Percentiles rank a stretch among this genome's conserved stretches.
Evolutionary conservation across 2,329 filamentous ascomycete genomes (phyloP).

Genomic region (Teratosphaeria gauchensis): DNA sequence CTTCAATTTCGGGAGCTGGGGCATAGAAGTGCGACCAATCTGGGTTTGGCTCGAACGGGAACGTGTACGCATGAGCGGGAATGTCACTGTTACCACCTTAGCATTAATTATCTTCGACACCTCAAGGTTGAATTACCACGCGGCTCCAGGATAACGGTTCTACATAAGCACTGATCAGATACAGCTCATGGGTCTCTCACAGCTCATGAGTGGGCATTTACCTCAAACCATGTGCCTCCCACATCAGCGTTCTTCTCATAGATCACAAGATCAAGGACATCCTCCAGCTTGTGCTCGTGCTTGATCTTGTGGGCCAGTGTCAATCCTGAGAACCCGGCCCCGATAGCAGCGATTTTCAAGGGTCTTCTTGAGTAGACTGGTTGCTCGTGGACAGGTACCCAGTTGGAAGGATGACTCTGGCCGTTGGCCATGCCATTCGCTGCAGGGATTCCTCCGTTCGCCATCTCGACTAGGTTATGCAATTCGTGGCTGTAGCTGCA

Average conservation of each 20-base stretch:
- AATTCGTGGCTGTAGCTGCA: background rate
- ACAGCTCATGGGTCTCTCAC: background rate
- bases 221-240: slow-evolving; percentile 29
- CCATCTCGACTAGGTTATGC: background rate
- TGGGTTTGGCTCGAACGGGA: slow-evolving; percentile 27
- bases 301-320: slow-evolving; percentile 9
- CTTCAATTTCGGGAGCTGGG: slow-evolving; percentile 31
- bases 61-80: slow-evolving; percentile 27
- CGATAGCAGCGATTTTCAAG: background rate
- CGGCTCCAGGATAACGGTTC: slow-evolving; percentile 27
- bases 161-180: slow-evolving; percentile 8
- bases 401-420: background rate
- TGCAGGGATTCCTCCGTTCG: background rate
- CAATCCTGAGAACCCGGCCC: slow-evolving; percentile 2
- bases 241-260: slow-evolving; percentile 33
- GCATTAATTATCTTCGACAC: background rate
- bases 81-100: slow-evolving; percentile 27
- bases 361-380: background rate
- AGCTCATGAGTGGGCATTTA: background rate
- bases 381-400: slow-evolving; percentile 1
- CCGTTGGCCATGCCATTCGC: background rate
- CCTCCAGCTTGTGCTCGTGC: slow-evolving; percentile 19
- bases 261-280: slow-evolving; percentile 30
- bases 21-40: slow-evolving; percentile 27
- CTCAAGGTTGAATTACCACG: background rate